phyloP scores from a whole-genome alignment of 495 filamentous ascomycete genomes.

The Talaromyces adpressus region DNA sequence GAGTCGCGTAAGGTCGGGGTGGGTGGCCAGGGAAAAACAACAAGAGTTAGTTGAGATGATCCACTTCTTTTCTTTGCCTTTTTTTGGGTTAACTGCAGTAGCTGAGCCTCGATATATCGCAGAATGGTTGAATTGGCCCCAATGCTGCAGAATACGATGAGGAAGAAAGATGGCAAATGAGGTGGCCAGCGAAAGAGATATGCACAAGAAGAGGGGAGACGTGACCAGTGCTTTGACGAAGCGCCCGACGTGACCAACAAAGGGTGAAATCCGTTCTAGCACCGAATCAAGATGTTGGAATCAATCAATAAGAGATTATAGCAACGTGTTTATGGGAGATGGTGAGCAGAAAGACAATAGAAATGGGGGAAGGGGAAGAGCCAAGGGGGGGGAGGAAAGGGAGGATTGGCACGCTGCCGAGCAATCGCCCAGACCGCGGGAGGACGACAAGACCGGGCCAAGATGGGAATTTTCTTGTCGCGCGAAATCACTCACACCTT shows the following conservation, averaged over 20 bases:
- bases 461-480: neutral
- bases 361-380: conserved; percentile 5
- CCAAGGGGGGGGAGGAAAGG: neutral
- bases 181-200: neutral
- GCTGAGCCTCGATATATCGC: neutral
- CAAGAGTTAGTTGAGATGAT: neutral
- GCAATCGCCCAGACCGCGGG: conserved; percentile 7
- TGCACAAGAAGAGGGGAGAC: neutral
- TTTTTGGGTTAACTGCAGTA: neutral
- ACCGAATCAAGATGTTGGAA: neutral
- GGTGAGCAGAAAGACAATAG: conserved; percentile 8
- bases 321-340: neutral
- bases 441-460: conserved; percentile 4
- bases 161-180: neutral
- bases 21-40: neutral
- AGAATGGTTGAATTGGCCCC: neutral
- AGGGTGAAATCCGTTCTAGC: neutral
- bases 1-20: neutral
- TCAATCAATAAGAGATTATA: neutral
- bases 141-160: neutral
- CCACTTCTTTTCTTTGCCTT: neutral
- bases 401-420: conserved; percentile 6
- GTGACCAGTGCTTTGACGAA: neutral
- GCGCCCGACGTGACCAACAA: neutral
- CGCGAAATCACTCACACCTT: neutral